These are phyloP conservation scores for Suhomyces sp. DNA, from an alignment of 805 yeast species.

Conservation along the genomic window DNA sequence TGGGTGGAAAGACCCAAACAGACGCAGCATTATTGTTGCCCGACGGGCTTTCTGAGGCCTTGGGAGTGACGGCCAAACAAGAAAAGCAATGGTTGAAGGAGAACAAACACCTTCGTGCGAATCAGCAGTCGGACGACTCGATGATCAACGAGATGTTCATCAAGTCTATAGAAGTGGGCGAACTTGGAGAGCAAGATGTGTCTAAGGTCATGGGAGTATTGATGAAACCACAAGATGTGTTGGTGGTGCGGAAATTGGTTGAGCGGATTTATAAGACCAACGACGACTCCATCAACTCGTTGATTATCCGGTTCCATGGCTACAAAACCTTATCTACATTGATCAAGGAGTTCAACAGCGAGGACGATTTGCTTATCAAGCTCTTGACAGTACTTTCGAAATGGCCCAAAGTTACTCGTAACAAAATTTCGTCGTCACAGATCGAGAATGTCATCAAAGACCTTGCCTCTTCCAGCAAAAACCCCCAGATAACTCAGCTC, in stretches of 20 bases:
- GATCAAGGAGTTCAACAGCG: conserved; percentile 37
- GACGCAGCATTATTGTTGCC: conserved; percentile 85
- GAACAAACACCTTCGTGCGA: conserved; percentile 48
- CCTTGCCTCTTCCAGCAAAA: conserved; percentile 25
- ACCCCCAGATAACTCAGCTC: conserved; percentile 28
- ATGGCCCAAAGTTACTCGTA: conserved; percentile 62
- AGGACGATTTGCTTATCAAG: conserved; percentile 41
- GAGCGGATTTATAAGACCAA: conserved; percentile 59
- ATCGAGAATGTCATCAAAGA: conserved; percentile 61
- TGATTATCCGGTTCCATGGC: conserved; percentile 79
- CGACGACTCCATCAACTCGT: conserved; percentile 49
- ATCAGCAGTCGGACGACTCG: conserved; percentile 53
- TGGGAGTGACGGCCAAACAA: conserved; percentile 66
- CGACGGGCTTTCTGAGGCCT: conserved; percentile 77
- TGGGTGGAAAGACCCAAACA: conserved; percentile 97
- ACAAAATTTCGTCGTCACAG: conserved; percentile 70
- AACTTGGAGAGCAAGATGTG: conserved; percentile 56
- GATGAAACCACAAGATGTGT: conserved; percentile 68
- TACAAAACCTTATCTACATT: conserved; percentile 71
- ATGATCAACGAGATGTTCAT: conserved; percentile 66
- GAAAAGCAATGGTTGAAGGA: conserved; percentile 71
- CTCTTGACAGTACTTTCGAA: conserved; percentile 56
- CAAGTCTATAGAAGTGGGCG: conserved; percentile 50
- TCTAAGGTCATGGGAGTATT: conserved; percentile 77
- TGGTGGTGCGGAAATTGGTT: conserved; percentile 63